Base-by-base conservation (phyloP, 1,284 basidiomycete genomes). In the Austropuccinia psidii region DNA sequence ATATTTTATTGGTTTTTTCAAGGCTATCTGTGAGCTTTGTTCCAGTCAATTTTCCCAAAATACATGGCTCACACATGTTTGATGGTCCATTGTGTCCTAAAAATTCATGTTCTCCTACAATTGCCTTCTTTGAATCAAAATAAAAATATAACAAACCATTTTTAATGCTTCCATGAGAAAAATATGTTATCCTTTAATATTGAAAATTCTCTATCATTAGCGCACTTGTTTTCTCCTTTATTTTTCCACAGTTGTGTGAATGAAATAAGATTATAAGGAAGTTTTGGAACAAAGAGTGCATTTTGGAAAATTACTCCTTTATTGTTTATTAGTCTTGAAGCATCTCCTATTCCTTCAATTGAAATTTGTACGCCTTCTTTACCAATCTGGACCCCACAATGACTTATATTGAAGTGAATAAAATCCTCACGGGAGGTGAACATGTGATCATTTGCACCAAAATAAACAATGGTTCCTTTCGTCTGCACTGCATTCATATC, bases 191-290 rank as follows among this genome's bases (percentile, higher is more conserved):
- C 35, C 41, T 54, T 35, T 5, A 7, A 55, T 3, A 68, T 39
- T 45, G 50, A 49, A 45, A 68, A 68, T 6, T 47, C 43, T 33
- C 57, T n/a, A 19, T 37, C 37, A 8, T 8, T 21, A 5, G 54
- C 21, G 27, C 57, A 55, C 13, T 9, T 9, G n/a, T 55, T 54
- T 41, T 54, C 39, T 11, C 35, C 66, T 27, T 50, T 50, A 17
- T 24, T 43, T 2, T 57, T 43, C 66, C 66, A 68, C 39, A 68
- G 21, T 13, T 49, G 27, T 24, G 66, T 68, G 17, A 54, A 52
- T 0, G 41, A 70, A 13, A 70, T 60, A 11, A 70, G 50, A 49
- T 54, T 43, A 49, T 69, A 69, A 24, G 54, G 54, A 7, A 69
- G 55, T 21, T 19, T 24, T 19, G 67, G 55, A 21, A 70, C 67